phyloP scores from a whole-genome alignment of 192 early-diverging fungal genomes.

The Cetraspora pellucida region DNA sequence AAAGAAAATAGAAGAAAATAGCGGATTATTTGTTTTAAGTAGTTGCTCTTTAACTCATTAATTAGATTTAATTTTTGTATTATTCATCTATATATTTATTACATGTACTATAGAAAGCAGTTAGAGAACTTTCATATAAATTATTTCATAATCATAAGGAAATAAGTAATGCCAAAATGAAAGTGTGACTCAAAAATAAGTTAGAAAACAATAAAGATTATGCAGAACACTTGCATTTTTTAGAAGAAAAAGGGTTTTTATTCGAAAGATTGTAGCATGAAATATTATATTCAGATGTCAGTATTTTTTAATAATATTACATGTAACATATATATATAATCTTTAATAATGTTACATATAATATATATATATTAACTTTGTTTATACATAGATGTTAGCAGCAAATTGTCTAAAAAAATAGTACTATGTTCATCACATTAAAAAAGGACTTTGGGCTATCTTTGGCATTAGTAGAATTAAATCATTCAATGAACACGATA shows the following conservation, averaged over 20 bases:
- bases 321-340: no score
- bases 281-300: no score
- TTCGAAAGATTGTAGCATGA: no score
- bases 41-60: neutral
- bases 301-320: no score
- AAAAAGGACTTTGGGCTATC: neutral
- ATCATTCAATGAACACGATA: neutral
- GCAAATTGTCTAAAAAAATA: neutral
- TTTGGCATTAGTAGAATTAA: neutral
- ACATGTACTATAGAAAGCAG: neutral
- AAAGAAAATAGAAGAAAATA: neutral
- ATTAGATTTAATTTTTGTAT: neutral
- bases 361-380: neutral
- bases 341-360: neutral
- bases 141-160: neutral
- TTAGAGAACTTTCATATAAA: neutral
- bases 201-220: neutral
- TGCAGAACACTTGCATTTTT: neutral
- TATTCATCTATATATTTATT: neutral
- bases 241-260: neutral
- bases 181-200: neutral
- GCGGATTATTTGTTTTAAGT: neutral
- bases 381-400: neutral
- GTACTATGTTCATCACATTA: neutral
- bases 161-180: neutral